Evolutionary conservation across 139 green algal genomes (phyloP), one percentile per base, ranked within the genome.

Genomic region (Auxenochlorella pyrenoidosa): DNA sequence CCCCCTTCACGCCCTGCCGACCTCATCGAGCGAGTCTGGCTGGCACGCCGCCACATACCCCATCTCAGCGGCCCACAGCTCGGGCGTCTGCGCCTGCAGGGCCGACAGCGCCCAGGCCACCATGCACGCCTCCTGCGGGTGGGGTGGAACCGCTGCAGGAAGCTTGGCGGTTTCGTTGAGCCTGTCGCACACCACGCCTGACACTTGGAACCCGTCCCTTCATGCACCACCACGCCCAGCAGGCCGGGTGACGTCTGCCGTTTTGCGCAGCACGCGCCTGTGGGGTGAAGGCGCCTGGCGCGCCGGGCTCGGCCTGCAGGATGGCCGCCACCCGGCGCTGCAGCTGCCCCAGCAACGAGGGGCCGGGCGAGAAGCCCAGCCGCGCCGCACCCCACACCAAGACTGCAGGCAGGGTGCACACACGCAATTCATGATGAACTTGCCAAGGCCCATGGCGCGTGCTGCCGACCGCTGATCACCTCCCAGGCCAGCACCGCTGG

Each of bases 361-460:
- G 41, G 28, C 40, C 36, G 18, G 88, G 88, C 16, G 60, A 24
- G 68, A 85, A 91, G 34, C 88, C 88, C 16, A 91, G 84, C 60
- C 88, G 65, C 30, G 84, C 88, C 34, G 77, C 84, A 30, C 84
- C 88, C 84, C 84, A 91, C 40, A 91, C 24, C n/a, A 91, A 47
- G 38, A 85, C 75, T 40, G 34, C 34, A 41, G n/a, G 70, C n/a
- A 76, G 34, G 70, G 47, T 18, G 47, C 47, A 10, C 6, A n/a
- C n/a, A n/a, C n/a, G n/a, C n/a, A n/a, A n/a, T n/a, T n/a, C n/a
- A n/a, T n/a, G n/a, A n/a, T n/a, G n/a, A n/a, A n/a, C n/a, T n/a
- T n/a, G n/a, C n/a, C n/a, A n/a, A n/a, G n/a, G n/a, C n/a, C n/a
- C n/a, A n/a, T n/a, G n/a, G n/a, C n/a, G n/a, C n/a, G n/a, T n/a